Evolutionary conservation across 371 early-diverging fungal species (phyloP), one percentile per base, ranked within the genome.

Genomic region (Nematocida parisii): DNA sequence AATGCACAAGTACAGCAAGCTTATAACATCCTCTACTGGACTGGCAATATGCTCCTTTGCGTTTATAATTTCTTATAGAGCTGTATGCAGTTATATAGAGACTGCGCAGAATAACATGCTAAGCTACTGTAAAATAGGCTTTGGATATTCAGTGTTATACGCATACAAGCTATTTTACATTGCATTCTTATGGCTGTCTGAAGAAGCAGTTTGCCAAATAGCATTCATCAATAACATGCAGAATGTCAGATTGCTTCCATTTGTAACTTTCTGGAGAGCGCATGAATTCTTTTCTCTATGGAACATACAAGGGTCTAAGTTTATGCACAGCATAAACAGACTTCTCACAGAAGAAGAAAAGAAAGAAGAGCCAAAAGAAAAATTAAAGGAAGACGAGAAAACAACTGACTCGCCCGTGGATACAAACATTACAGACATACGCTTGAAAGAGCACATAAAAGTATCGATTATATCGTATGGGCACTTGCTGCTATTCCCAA

Each of bases 221-320:
- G 64, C 22, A 27, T 64, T 64, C 27, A 64, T 64, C 2, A 27
- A 64, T 44, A 39, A 45, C 22, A 45, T 64, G 39, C 11, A 42
- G 22, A 64, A 64, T 27, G 45, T 45, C 15, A 64, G 44, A 27
- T 9, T 64, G 6, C 33, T 13, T 27, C 45, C 64, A 15, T 64
- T 64, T 27, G 22, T 64, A 22, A 44, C 22, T 39, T 60, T 27
- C 27, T 52, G 40, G 42, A 44, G 39, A 40, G 42, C 47, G 1
- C 66, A 42, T 52, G 71, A 27, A 39, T 33, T 46, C 42, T 67
- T 20, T 77, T 70, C 9, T 9, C 71, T 44, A 9, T 77, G 80
- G 80, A 77, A 77, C 42, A 55, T 45, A 5, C 71, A 77, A 11
- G 80, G 80, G 20, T 42, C 55, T 7, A 70, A 77, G 58, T 70